phyloP scores from a whole-genome alignment of 1,139 yeast species.

The Nakaseomyces bracarensis region DNA sequence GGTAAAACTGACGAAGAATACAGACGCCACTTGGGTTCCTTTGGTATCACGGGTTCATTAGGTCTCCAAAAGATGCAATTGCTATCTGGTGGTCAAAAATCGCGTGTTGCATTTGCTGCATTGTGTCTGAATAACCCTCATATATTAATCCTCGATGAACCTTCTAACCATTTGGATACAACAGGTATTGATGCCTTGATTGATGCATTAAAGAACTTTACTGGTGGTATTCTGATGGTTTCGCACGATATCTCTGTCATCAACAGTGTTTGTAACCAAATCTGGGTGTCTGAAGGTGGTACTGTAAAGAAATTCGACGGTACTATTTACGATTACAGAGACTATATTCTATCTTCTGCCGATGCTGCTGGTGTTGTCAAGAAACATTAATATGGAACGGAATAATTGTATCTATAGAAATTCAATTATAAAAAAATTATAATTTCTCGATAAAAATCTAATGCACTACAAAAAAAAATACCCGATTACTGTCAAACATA shows the following conservation, averaged over 20 bases:
- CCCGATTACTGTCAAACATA: not conserved
- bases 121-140: slow-evolving; percentile 89
- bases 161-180: slow-evolving; percentile 97
- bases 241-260: slow-evolving; percentile 94
- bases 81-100: slow-evolving; percentile 95
- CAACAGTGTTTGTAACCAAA: slow-evolving; percentile 78
- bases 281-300: slow-evolving; percentile 90
- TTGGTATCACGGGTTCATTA: slow-evolving; percentile 91
- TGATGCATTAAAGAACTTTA: slow-evolving; percentile 75
- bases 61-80: slow-evolving; percentile 87
- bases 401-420: not conserved
- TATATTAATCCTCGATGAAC: slow-evolving; percentile 88
- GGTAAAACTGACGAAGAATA: slow-evolving; percentile 96
- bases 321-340: slow-evolving; percentile 77
- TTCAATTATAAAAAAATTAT: not conserved
- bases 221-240: slow-evolving; percentile 96
- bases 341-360: slow-evolving; percentile 71
- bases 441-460: not conserved
- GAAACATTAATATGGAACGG: slow-evolving; percentile 60
- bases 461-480: not conserved
- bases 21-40: slow-evolving; percentile 91
- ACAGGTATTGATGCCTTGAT: slow-evolving; percentile 94
- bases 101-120: slow-evolving; percentile 96
- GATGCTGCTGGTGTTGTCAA: slow-evolving; percentile 83
- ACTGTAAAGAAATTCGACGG: slow-evolving; percentile 77